Base-by-base conservation (phyloP, 1,284 basidiomycete species). In the Dichomitus squalens region DNA sequence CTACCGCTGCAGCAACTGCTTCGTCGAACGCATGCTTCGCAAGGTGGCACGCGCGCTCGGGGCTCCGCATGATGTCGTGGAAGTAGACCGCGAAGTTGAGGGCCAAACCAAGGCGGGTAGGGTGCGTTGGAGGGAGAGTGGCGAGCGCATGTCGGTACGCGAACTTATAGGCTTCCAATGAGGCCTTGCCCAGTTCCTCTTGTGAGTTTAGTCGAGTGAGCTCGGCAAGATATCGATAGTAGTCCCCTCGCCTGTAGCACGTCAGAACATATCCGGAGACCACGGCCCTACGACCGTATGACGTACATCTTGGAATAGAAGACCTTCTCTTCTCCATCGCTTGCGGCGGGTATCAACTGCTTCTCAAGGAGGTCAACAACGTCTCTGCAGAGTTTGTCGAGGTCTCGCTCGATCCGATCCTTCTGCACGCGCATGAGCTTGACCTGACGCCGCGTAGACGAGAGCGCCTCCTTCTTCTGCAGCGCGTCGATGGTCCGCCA, bases 31-130 rank as follows among this genome's bases (percentile, higher is more conserved):
- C 86, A 60, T 84, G 83, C 66, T 89, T 88, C 1, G 87, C 95
- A 62, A 97, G 83, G 75, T 95, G 93, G 76, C 94, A 96, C 46
- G 95, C 95, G 63, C 92, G 84, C 73, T 96, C 92, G 57, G 95
- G 93, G 68, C 89, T 92, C 77, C 93, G 92, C 70, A 90, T 83
- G 71, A 97, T 95, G 76, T 97, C 95, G 76, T 96, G 95, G 79
- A 94, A 97, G 79, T 95, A 98, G 62, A 98, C 95, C 47, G 93
- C 92, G 77, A 98, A 97, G 81, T 97, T 98, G 70, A 98, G 84
- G 41, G 95, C 95, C 52, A 98, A 81, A 59, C 95, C 95, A 57
- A 98, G 81, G 70, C 95, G 79, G 12, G 86, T 89, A 35, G 87
- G 85, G 66, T 88, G 85, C 49, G 82, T 79, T 5, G 86, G 78